Evolutionary conservation across 768 basidiomycete species (phyloP).

Genomic region (Flagelloscypha sp.): DNA sequence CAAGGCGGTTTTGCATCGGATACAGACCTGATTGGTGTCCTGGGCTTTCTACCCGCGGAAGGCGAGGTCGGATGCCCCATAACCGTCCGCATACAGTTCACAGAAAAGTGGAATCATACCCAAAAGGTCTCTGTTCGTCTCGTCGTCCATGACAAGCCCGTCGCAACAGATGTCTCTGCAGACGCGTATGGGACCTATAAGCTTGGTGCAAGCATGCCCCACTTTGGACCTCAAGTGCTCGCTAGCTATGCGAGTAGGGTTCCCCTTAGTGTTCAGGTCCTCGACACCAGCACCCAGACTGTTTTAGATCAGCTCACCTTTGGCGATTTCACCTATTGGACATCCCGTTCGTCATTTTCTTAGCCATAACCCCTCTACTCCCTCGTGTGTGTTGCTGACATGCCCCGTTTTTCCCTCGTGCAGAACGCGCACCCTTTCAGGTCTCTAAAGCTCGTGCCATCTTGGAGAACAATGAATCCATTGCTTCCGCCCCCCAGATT

Average conservation of each 20-base stretch:
- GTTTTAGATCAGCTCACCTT: slow-evolving; percentile 61
- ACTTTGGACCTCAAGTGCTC: slow-evolving; percentile 34
- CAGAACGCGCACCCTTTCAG: too few relatives aligned
- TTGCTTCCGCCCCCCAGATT: too few relatives aligned
- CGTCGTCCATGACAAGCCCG: slow-evolving; percentile 60
- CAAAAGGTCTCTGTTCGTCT: slow-evolving; percentile 61
- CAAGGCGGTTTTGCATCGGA: slow-evolving; percentile 38
- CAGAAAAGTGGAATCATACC: slow-evolving; percentile 28
- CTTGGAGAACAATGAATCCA: too few relatives aligned
- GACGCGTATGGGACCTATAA: slow-evolving; percentile 50
- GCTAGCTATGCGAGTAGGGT: slow-evolving; percentile 38
- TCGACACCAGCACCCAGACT: slow-evolving; percentile 38
- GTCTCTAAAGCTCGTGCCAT: too few relatives aligned
- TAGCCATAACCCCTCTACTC: too few relatives aligned
- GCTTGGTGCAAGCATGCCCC: slow-evolving; percentile 54
- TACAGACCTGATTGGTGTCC: slow-evolving; percentile 52
- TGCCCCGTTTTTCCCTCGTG: too few relatives aligned
- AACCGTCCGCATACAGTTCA: slow-evolving; percentile 55
- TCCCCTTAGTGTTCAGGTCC: slow-evolving; percentile 53
- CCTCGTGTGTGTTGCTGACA: too few relatives aligned
- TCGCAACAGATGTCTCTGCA: slow-evolving; percentile 56
- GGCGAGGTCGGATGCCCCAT: slow-evolving; percentile 59
- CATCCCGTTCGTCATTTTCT: slow-evolving; percentile 32
- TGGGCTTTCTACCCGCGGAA: slow-evolving; percentile 54
- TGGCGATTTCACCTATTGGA: slow-evolving; percentile 64